Conservation (phyloP, 1,284 basidiomycete genomes). For the Cryptococcus jaspeensis region DNA sequence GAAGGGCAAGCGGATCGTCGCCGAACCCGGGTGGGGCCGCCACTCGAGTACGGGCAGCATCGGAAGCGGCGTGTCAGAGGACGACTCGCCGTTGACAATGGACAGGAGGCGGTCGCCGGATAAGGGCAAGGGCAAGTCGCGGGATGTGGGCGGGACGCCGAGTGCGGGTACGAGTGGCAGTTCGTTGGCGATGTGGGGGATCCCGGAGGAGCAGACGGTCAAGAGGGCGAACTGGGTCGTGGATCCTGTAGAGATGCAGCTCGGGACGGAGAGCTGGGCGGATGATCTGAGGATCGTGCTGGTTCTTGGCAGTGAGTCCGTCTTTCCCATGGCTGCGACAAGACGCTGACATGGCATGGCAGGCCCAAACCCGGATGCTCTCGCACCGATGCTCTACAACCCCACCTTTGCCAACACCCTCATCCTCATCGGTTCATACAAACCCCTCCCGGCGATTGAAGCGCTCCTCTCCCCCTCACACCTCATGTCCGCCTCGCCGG, state of each 20-base stretch:
- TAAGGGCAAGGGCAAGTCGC: slow-evolving; percentile 6
- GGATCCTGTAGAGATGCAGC: slow-evolving; percentile 26
- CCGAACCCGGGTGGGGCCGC: neutral
- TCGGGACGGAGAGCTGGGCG: slow-evolving; percentile 29
- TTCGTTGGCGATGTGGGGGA: neutral
- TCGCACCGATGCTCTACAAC: slow-evolving; percentile 39
- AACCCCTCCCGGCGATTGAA: slow-evolving; percentile 33
- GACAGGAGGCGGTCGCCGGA: slow-evolving; percentile 1
- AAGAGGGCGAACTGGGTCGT: slow-evolving; percentile 30
- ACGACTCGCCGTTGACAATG: slow-evolving; percentile 7
- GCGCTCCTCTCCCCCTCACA: slow-evolving; percentile 36
- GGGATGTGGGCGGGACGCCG: neutral
- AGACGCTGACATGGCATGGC: neutral
- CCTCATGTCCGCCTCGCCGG: slow-evolving; percentile 19
- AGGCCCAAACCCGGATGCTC: slow-evolving; percentile 19
- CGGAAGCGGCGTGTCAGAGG: neutral
- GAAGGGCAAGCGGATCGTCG: neutral
- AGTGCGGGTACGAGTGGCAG: too few species aligned
- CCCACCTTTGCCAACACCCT: slow-evolving; percentile 33
- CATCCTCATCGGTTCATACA: slow-evolving; percentile 30
- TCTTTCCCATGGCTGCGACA: neutral
- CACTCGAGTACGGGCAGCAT: neutral
- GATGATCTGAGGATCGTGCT: slow-evolving; percentile 29
- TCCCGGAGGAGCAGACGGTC: neutral
- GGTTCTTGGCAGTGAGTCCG: slow-evolving; percentile 35